phyloP scores from a whole-genome alignment of 2,329 filamentous ascomycete genomes.

The Verticillium zaregamsianum region DNA sequence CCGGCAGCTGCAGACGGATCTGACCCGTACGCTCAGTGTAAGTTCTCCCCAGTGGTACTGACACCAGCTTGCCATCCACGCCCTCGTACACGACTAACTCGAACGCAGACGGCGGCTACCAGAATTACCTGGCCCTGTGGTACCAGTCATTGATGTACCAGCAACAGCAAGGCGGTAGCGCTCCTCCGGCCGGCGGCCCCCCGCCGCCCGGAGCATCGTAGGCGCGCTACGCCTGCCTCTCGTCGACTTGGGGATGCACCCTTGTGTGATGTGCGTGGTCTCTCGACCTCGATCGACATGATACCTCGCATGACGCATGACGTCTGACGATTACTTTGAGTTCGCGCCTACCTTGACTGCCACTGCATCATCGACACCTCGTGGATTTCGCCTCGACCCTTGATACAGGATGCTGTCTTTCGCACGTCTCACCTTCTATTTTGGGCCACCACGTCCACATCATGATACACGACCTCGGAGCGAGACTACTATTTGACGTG shows the following conservation, averaged over 20 bases:
- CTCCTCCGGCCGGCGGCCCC: slow-evolving; percentile 24
- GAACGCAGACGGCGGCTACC: slow-evolving; percentile 69
- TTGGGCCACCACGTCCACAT: not conserved
- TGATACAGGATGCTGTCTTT: not conserved
- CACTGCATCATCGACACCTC: not conserved
- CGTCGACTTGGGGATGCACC: slow-evolving; percentile 8
- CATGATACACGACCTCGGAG: not conserved
- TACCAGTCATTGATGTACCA: slow-evolving; percentile 59
- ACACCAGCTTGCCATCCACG: no score
- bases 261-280: slow-evolving; percentile 14
- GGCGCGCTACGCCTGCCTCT: not conserved
- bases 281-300: slow-evolving; percentile 14
- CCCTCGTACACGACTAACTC: slow-evolving; percentile 16
- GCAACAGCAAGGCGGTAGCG: slow-evolving; percentile 32
- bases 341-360: not conserved
- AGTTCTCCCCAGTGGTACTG: slow-evolving; percentile 24
- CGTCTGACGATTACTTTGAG: not conserved
- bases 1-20: slow-evolving; percentile 44
- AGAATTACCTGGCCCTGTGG: slow-evolving; percentile 77
- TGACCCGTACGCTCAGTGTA: slow-evolving; percentile 74
- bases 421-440: not conserved
- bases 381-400: not conserved
- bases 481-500: not conserved
- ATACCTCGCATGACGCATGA: slow-evolving; percentile 10
- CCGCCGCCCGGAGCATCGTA: slow-evolving; percentile 12